These are phyloP conservation scores for Powellomyces hirtus DNA, from an alignment of 192 early-diverging fungal species.

Conservation along the genomic window DNA sequence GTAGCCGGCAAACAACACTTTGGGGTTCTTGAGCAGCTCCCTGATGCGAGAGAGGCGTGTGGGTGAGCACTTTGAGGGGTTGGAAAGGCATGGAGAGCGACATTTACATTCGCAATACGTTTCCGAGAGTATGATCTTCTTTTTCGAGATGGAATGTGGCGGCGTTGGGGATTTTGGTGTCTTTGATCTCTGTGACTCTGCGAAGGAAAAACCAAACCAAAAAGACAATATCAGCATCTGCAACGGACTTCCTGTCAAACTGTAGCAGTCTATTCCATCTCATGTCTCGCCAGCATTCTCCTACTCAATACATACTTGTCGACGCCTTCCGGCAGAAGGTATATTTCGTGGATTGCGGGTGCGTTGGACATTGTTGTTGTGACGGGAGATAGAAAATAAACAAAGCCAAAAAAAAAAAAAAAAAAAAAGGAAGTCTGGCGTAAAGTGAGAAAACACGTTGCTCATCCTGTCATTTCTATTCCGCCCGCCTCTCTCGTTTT, in stretches of 20 bases:
- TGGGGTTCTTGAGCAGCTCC: slow-evolving; percentile 84
- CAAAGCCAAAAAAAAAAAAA: too few species aligned
- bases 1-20: slow-evolving; percentile 96
- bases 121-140: slow-evolving; percentile 98
- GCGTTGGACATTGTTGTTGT: slow-evolving; percentile 34
- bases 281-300: too few species aligned
- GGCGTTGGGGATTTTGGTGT: slow-evolving; percentile 92
- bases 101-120: slow-evolving; percentile 87
- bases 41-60: slow-evolving; percentile 37
- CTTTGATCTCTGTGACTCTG: slow-evolving; percentile 77
- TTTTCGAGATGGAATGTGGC: slow-evolving; percentile 86
- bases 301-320: slow-evolving; percentile 29
- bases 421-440: too few species aligned
- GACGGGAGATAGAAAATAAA: too few species aligned
- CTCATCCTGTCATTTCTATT: too few species aligned
- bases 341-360: slow-evolving; percentile 26
- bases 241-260: too few species aligned
- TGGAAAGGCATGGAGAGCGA: too few species aligned
- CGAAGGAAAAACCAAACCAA: neutral
- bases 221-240: too few species aligned
- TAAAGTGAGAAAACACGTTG: too few species aligned
- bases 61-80: neutral
- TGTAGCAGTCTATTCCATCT: too few species aligned
- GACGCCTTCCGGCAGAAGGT: slow-evolving; percentile 11
- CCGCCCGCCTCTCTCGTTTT: too few species aligned